These are phyloP conservation scores for Albizia julibrissin DNA, from an alignment of 306 rosid species.

Conservation along the genomic window DNA sequence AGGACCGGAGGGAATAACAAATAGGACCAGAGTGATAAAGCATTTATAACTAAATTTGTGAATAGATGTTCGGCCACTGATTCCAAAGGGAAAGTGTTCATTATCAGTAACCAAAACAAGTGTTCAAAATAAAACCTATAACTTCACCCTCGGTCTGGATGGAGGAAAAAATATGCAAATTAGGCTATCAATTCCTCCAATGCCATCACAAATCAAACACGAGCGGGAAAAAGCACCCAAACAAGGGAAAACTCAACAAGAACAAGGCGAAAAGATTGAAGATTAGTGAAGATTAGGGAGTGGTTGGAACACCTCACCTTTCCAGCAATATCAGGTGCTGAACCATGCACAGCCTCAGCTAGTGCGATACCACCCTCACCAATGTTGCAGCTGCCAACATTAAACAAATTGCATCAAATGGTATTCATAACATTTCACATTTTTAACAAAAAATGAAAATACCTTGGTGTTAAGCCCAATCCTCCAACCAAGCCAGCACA, in stretches of 20 bases:
- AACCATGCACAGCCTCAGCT: slow-evolving; percentile 99
- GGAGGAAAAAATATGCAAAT: background rate
- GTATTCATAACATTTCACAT: slow-evolving; percentile 7
- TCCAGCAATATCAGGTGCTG: slow-evolving; percentile 99
- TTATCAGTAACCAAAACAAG: background rate
- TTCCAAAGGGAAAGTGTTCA: background rate
- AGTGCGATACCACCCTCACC: slow-evolving; percentile 99
- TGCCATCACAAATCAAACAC: slow-evolving; percentile 9
- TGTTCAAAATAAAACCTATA: slow-evolving; percentile 13
- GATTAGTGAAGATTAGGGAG: background rate
- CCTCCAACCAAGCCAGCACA: slow-evolving; percentile 99
- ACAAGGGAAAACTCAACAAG: background rate
- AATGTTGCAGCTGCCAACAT: slow-evolving; percentile 75
- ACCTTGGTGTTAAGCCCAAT: slow-evolving; percentile 97
- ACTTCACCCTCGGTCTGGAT: slow-evolving; percentile 2
- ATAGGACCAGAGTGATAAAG: too few relatives aligned
- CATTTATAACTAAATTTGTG: background rate
- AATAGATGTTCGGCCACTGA: slow-evolving; percentile 2
- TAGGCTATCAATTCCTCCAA: slow-evolving; percentile 12
- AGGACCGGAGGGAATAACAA: too few relatives aligned
- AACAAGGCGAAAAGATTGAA: background rate
- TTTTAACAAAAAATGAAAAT: slow-evolving; percentile 3
- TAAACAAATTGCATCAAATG: slow-evolving; percentile 36
- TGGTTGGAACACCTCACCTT: slow-evolving; percentile 55
- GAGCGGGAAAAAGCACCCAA: background rate